Percentiles rank a stretch among this genome's conserved stretches.
Conservation (phyloP, 176 grass and related monocot species). For the Stipa capillata region DNA sequence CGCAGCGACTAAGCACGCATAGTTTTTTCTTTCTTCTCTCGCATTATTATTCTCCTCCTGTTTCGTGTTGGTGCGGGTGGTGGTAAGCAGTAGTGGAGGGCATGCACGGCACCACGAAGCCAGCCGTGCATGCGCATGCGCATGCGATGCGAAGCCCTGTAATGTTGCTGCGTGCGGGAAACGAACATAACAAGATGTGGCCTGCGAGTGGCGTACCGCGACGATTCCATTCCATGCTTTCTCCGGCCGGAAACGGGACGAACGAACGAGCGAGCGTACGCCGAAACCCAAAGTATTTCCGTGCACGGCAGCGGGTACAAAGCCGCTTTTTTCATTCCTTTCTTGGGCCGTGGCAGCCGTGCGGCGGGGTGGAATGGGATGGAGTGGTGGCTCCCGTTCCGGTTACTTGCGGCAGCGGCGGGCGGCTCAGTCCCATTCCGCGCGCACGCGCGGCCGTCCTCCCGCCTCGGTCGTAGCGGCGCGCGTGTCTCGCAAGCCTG, state of each 20-base stretch:
- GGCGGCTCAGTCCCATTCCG: too few relatives aligned
- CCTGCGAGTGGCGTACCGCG: neutral
- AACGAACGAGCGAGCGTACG: neutral
- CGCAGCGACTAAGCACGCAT: neutral
- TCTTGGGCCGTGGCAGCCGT: neutral
- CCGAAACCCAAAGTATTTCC: slow-evolving; percentile 4
- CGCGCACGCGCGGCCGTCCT: too few relatives aligned
- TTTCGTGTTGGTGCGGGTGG: neutral
- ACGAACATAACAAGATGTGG: neutral
- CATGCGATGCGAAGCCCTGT: neutral
- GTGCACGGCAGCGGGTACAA: neutral
- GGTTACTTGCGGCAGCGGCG: too few relatives aligned
- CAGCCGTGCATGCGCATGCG: neutral
- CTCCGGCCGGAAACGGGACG: neutral
- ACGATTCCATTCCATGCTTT: neutral
- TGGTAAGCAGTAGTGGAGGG: neutral
- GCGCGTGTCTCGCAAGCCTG: too few relatives aligned
- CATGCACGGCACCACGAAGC: neutral
- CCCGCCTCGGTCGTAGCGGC: too few relatives aligned
- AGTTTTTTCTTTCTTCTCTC: neutral
- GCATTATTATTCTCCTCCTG: neutral
- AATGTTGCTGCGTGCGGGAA: too few relatives aligned
- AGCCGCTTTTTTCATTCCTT: slow-evolving; percentile 6
- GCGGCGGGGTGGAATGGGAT: neutral
- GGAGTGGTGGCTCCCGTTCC: neutral